A percentile compares a stretch with the other conserved stretches of the same genome.
These are phyloP conservation scores for Fusarium haematococcum DNA, from an alignment of 2,329 filamentous ascomycete genomes.

Conservation along the genomic window DNA sequence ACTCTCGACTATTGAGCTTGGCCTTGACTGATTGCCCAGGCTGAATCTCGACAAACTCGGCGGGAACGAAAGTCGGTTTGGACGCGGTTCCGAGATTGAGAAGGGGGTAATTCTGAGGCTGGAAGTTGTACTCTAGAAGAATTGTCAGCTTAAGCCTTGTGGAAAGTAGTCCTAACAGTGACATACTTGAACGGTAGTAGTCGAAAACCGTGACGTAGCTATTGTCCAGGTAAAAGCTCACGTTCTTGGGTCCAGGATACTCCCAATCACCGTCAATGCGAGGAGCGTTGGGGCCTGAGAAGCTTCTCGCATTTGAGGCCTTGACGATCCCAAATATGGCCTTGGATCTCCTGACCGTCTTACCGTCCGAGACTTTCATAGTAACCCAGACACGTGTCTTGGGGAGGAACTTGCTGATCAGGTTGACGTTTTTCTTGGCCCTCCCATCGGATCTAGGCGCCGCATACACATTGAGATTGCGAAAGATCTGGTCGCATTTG, in stretches of 20 bases:
- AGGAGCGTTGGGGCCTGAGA: slow-evolving; percentile 33
- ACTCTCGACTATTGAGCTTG: slow-evolving; percentile 71
- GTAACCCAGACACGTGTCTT: slow-evolving; percentile 53
- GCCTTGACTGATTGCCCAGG: slow-evolving; percentile 73
- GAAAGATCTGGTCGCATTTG: slow-evolving; percentile 51
- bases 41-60: slow-evolving; percentile 73
- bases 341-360: slow-evolving; percentile 46
- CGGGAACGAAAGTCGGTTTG: slow-evolving; percentile 73
- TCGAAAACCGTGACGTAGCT: slow-evolving; percentile 55
- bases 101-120: slow-evolving; percentile 62
- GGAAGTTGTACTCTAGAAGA: slow-evolving; percentile 50
- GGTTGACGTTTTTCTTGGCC: slow-evolving; percentile 36
- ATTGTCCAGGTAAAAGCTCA: slow-evolving; percentile 48
- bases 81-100: slow-evolving; percentile 72
- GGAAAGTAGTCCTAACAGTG: neutral
- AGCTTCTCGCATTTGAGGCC: slow-evolving; percentile 36
- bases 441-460: slow-evolving; percentile 9
- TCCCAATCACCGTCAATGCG: slow-evolving; percentile 40
- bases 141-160: slow-evolving; percentile 12
- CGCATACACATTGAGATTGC: slow-evolving; percentile 34
- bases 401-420: slow-evolving; percentile 52
- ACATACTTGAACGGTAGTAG: slow-evolving; percentile 58
- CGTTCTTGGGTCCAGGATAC: slow-evolving; percentile 49
- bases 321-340: slow-evolving; percentile 46
- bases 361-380: slow-evolving; percentile 48